Conservation (phyloP, 306 rosid genomes). For the Benincasa hispida region DNA sequence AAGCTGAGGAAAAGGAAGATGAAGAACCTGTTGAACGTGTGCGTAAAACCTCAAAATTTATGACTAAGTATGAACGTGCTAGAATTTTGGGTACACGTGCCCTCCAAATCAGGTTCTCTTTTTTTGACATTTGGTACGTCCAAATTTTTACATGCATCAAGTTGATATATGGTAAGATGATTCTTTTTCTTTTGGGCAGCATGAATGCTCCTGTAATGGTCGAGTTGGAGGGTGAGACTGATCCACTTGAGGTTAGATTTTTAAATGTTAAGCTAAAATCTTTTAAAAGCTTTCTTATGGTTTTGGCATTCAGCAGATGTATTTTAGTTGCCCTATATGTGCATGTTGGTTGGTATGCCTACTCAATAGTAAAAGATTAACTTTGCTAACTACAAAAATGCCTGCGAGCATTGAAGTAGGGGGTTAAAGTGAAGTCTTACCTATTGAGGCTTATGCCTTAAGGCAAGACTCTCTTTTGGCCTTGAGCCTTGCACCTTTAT, state of each 20-base stretch:
- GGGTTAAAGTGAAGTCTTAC: not conserved
- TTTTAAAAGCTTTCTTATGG: not conserved
- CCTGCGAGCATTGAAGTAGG: not conserved
- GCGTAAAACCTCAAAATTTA: conserved; percentile 69
- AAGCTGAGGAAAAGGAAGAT: conserved; percentile 46
- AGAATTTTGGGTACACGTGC: conserved; percentile 94
- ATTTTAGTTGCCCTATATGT: not conserved
- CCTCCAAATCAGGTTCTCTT: conserved; percentile 73
- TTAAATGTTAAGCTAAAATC: not conserved
- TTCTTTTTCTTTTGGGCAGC: conserved; percentile 29
- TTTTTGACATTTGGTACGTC: not conserved
- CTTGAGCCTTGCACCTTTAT: too few species aligned
- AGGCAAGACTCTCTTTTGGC: too few species aligned
- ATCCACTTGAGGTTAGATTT: conserved; percentile 73
- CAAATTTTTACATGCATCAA: not conserved
- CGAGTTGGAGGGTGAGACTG: conserved; percentile 92
- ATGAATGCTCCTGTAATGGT: conserved; percentile 99
- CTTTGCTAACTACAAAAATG: not conserved
- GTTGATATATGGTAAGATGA: not conserved
- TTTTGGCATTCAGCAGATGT: not conserved
- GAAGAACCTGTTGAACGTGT: conserved; percentile 35
- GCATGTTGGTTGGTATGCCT: not conserved
- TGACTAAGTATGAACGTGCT: conserved; percentile 94
- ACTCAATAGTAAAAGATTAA: not conserved
- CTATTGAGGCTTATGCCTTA: too few species aligned